Base-by-base conservation (phyloP, 768 basidiomycete genomes). In the Kwoniella shandongensis region DNA sequence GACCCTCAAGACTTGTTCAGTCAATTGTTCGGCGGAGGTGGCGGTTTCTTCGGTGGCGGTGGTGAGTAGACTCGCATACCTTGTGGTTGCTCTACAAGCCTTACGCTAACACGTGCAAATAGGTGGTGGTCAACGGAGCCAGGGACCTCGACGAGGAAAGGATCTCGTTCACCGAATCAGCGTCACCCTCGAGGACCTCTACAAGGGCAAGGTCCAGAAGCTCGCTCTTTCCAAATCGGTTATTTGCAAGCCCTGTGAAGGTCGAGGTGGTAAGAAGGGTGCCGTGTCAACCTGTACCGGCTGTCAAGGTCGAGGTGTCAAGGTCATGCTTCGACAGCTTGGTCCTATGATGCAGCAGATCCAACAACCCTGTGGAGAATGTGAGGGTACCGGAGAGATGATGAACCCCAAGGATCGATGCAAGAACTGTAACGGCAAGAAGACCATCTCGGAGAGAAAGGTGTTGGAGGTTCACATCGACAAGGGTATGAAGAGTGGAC, bases 301-400 rank as follows among this genome's bases (percentile, higher is more conserved):
- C 13, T 99, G 96, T 80, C 82, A 80, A 70, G 96, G 96, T 54
- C 89, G 91, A 63, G 96, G 96, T 69, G 79, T 93, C 80, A 89
- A 86, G 76, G 78, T 97, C 72, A 90, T 88, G 49, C 80, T 98
- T 60, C 88, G 96, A 60, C 96, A 98, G 77, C 89, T 99, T 85
- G 96, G 96, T 25, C 96, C 96, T 4, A 99, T 99, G 96, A 90
- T 99, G 68, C 96, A 99, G 78, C 94, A 99, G 79, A 89, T 98
- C 66, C 96, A 98, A 76, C 89, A 91, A 51, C 82, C 85, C 42
- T 99, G 96, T 80, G 85, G 87, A 74, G 96, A 97, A 15, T 99
- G 96, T 77, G 83, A 81, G 48, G 96, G 90, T 15, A 83, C 85
- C n/a, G 96, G 96, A 65, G 94, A 99, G 78, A 81, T 92, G 67